Evolutionary conservation across 768 basidiomycete species (phyloP).

Genomic region (Lyophyllum shimeji): DNA sequence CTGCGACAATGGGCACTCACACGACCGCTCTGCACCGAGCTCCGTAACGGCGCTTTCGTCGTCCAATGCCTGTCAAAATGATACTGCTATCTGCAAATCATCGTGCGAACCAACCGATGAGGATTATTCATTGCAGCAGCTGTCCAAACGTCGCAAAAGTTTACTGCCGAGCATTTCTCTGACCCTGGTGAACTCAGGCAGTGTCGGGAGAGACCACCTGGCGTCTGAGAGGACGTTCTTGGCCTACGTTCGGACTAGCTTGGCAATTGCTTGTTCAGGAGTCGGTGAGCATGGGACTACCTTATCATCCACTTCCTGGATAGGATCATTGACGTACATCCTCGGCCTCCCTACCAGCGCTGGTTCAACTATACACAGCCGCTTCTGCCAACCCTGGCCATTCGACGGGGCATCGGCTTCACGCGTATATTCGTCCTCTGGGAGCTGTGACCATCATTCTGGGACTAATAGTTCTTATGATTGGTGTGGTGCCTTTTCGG

Average conservation of each 20-base stretch:
- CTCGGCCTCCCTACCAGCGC: constrained; percentile 6
- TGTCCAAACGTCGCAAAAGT: background rate
- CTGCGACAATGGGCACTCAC: background rate
- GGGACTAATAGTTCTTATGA: constrained; percentile 19
- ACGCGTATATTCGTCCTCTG: constrained; percentile 21
- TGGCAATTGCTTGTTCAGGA: constrained; percentile 51
- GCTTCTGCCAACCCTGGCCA: constrained; percentile 16
- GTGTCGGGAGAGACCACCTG: constrained; percentile 54
- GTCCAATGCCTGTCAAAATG: background rate
- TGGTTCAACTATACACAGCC: constrained; percentile 22
- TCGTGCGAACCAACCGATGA: constrained; percentile 1
- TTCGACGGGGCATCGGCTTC: constrained; percentile 16
- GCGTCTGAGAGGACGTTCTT: constrained; percentile 54
- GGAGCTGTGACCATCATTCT: constrained; percentile 21
- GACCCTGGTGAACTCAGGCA: constrained; percentile 46
- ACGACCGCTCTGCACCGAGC: background rate
- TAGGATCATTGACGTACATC: background rate
- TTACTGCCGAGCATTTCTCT: constrained; percentile 11
- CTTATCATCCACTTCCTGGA: background rate
- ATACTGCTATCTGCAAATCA: background rate
- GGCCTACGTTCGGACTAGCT: constrained; percentile 52
- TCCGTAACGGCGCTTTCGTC: constrained; percentile 2
- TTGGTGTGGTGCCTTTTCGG: constrained; percentile 12
- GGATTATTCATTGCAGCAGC: background rate
- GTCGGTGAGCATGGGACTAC: constrained; percentile 28